Evolutionary conservation across 441 rosid genomes (phyloP).

Genomic region (Gossypium trilobum): DNA sequence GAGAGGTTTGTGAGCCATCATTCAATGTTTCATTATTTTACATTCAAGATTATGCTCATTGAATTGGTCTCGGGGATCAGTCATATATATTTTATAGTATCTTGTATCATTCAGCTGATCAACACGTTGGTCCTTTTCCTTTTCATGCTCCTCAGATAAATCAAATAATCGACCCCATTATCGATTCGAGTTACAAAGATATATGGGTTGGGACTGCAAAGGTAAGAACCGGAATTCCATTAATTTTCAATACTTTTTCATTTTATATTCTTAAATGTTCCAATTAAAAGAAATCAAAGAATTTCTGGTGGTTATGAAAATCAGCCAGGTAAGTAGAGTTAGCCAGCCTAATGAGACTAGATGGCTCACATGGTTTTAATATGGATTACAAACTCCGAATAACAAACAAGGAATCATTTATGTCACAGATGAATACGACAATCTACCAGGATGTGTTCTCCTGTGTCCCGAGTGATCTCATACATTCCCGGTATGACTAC

Average conservation of each 20-base stretch:
- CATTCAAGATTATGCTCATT: conserved; percentile 1
- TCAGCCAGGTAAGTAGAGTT: not conserved
- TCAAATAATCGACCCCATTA: conserved; percentile 64
- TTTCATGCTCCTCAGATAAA: conserved; percentile 36
- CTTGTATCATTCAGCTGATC: conserved; percentile 15
- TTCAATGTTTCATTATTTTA: not conserved
- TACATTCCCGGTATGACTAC: conserved; percentile 61
- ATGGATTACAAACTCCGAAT: not conserved
- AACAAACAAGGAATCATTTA: not conserved
- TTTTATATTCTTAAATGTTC: conserved; percentile 5
- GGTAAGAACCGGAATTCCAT: conserved; percentile 38
- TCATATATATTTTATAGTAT: not conserved
- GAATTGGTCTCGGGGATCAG: not conserved
- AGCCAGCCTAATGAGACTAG: not conserved
- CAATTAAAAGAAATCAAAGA: not conserved
- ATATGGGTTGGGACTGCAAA: conserved; percentile 80
- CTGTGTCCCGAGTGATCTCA: conserved; percentile 84
- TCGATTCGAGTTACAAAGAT: conserved; percentile 80
- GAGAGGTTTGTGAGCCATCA: conserved; percentile 51
- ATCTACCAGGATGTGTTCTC: conserved; percentile 91
- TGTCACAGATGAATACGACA: conserved; percentile 65
- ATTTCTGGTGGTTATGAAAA: not conserved
- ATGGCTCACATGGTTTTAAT: not conserved
- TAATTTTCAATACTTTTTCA: not conserved
- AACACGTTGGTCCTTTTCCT: not conserved